Base-by-base conservation (phyloP, 163 green algal species). In the Scenedesmus sp. region DNA sequence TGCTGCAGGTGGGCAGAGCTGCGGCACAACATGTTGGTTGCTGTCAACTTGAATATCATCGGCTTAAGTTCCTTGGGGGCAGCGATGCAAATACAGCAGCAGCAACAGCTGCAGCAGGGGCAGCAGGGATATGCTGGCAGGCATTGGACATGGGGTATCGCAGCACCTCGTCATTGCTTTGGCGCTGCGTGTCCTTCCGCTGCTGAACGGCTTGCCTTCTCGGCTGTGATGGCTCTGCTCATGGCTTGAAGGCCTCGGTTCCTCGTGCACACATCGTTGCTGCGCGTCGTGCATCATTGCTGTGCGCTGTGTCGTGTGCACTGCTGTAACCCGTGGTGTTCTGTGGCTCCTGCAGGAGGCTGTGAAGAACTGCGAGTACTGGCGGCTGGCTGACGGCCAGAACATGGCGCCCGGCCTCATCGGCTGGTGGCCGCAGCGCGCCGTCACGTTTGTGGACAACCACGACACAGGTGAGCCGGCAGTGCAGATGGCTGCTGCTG, bases 401-500 rank as follows among this genome's bases (percentile, higher is more conserved):
- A 96, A 95, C 49, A 96, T 97, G 83, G 95, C 98, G 2, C 93
- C 96, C 13, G 98, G 98, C 10, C 87, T 99, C 42, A 89, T 99
- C 35, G 98, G 98, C 79, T 97, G 95, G 94, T 99, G 97, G 98
- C 98, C 98, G 22, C n/a, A 35, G 20, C 40, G 78, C 18, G 49
- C 61, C 20, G 95, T 98, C 49, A 98, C 92, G 1, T 96, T 96
- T 51, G n/a, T 96, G 30, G 94, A 96, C 80, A 96, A 96, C 90
- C 94, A 96, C 86, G 94, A 96, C 87, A 96, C 94, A 49, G 97
- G 56, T 87, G n/a, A 3, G 81, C 1, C 20, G 53, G 82, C 1
- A 30, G 16, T 33, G 7, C 78, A 85, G 33, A 65, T 33, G 20
- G 16, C 46, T 86, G 46, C n/a, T 73, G 20, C 30, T 42, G 22